Evolutionary conservation across 306 rosid species (phyloP).

Genomic region (Cotoneaster glaucophyllus): DNA sequence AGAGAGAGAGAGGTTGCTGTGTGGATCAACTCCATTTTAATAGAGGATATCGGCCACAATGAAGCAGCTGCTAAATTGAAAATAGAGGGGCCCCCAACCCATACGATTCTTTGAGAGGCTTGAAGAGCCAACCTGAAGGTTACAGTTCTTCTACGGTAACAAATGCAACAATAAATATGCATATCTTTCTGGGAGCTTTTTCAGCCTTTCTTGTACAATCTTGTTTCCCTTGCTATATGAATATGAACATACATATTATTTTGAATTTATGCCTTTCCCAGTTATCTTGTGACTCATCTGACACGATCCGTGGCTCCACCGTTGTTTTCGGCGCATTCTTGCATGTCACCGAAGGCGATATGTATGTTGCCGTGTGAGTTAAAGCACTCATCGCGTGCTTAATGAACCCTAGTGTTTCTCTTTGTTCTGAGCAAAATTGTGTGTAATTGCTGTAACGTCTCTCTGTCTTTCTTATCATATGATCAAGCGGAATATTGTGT

Average conservation of each 20-base stretch:
- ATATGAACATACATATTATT: not conserved
- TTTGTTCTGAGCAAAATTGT: too few species aligned
- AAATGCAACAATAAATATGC: constrained; percentile 50
- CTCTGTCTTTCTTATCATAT: too few species aligned
- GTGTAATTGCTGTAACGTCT: too few species aligned
- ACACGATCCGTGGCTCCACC: not conserved
- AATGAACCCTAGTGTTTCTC: too few species aligned
- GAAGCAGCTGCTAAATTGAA: constrained; percentile 36
- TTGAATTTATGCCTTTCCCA: constrained; percentile 12
- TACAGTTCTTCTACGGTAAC: constrained; percentile 49
- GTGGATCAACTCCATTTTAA: constrained; percentile 64
- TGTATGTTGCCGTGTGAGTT: not conserved
- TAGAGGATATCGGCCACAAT: constrained; percentile 50
- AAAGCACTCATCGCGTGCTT: too few species aligned
- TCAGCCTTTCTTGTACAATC: constrained; percentile 27
- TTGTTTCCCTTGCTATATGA: constrained; percentile 15
- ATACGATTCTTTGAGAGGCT: constrained; percentile 61
- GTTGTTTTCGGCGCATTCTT: not conserved
- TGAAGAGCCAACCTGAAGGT: constrained; percentile 61
- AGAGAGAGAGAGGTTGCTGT: constrained; percentile 18
- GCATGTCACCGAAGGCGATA: not conserved
- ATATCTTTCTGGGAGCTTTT: constrained; percentile 33
- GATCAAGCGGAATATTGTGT: too few species aligned
- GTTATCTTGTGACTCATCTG: not conserved
- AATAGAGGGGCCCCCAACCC: constrained; percentile 23